A percentile compares a stretch with the other conserved stretches of the same genome.
These are phyloP conservation scores for Annulohypoxylon moriforme DNA, from an alignment of 495 filamentous ascomycete genomes.

Conservation along the genomic window DNA sequence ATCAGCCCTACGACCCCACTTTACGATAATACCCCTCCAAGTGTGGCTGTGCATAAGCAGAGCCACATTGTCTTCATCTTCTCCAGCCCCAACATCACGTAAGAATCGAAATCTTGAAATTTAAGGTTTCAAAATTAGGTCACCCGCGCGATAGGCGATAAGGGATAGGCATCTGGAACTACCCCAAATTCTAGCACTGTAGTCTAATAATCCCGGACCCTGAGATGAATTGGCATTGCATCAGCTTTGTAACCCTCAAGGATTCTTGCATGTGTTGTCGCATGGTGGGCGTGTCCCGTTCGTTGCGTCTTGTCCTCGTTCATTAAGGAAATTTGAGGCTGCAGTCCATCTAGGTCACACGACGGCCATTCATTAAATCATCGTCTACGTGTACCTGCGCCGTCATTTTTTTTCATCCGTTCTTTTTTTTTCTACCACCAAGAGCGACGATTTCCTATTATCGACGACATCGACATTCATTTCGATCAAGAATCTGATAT, in stretches of 20 bases:
- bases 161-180: constrained; percentile 18
- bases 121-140: neutral
- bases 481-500: constrained; percentile 8
- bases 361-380: constrained; percentile 2
- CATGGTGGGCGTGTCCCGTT: neutral
- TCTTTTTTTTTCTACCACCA: neutral
- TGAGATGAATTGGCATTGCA: constrained; percentile 34
- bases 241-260: constrained; percentile 2
- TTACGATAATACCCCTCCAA: constrained; percentile 8
- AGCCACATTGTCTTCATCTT: constrained; percentile 7
- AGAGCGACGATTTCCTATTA: neutral
- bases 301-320: neutral
- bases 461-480: constrained; percentile 7
- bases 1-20: constrained; percentile 32
- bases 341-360: constrained; percentile 6
- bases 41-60: constrained; percentile 17
- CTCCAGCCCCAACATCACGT: constrained; percentile 5
- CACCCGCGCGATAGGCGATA: constrained; percentile 22
- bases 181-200: too few relatives aligned
- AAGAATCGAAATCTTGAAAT: neutral
- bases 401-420: neutral
- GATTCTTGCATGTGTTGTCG: constrained; percentile 8
- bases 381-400: constrained; percentile 5
- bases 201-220: constrained; percentile 22
- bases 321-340: neutral